These are phyloP conservation scores for Aspergillus alliaceus DNA, from an alignment of 2,329 filamentous ascomycete genomes.

Conservation along the genomic window DNA sequence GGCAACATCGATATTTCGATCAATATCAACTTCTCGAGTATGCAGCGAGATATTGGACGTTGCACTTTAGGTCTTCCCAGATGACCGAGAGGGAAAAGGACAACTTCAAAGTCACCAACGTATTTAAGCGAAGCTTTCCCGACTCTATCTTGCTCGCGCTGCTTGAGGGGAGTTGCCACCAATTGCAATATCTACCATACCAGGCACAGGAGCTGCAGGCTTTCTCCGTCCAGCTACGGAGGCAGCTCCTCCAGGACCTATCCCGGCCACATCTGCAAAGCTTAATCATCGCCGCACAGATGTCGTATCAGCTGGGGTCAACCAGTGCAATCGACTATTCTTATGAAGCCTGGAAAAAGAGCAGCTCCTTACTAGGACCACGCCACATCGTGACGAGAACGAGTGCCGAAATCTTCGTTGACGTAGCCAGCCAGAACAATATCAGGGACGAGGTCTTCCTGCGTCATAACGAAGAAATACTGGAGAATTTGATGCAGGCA, in stretches of 20 bases:
- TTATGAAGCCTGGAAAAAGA: conserved; percentile 1
- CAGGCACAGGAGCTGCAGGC: background rate
- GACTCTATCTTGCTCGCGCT: conserved; percentile 3
- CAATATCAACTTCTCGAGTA: conserved; percentile 3
- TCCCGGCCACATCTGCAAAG: background rate
- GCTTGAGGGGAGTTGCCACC: background rate
- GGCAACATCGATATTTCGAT: background rate
- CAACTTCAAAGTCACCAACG: background rate
- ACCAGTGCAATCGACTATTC: background rate
- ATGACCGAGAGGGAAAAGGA: conserved; percentile 1
- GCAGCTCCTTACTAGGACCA: background rate
- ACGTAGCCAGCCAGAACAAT: background rate
- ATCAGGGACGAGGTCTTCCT: background rate
- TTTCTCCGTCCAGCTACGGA: background rate
- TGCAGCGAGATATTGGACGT: conserved; percentile 1
- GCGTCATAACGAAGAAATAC: background rate
- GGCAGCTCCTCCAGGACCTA: background rate
- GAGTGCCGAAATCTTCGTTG: background rate
- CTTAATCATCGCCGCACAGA: background rate
- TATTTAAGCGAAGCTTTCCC: background rate
- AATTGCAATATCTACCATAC: background rate
- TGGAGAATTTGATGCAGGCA: background rate
- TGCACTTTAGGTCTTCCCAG: conserved; percentile 1
- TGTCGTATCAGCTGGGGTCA: background rate
- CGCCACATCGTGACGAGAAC: background rate